These are phyloP conservation scores for Vitis labrusca DNA, from an alignment of 164 flowering plant species.

Conservation along the genomic window DNA sequence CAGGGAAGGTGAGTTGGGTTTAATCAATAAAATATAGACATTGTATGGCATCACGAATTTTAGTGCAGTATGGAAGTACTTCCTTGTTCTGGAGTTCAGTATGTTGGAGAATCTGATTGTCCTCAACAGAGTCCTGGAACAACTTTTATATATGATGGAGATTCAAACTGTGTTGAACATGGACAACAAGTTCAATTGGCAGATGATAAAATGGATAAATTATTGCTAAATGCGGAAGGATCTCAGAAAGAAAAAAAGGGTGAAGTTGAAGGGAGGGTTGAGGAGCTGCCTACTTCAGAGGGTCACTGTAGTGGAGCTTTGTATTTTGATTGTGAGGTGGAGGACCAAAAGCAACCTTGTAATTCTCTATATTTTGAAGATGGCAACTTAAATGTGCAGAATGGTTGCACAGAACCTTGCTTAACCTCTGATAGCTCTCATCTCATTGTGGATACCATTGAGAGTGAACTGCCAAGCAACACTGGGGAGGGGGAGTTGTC, in stretches of 20 bases:
- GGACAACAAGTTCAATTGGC: slow-evolving; percentile 25
- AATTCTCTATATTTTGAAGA: slow-evolving; percentile 38
- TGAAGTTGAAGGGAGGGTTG: slow-evolving; percentile 27
- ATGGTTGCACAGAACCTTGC: slow-evolving; percentile 25
- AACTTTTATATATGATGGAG: slow-evolving; percentile 28
- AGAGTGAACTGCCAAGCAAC: slow-evolving; percentile 33
- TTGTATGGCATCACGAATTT: slow-evolving; percentile 12
- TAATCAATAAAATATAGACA: slow-evolving; percentile 2
- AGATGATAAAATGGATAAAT: slow-evolving; percentile 23
- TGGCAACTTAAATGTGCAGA: slow-evolving; percentile 28
- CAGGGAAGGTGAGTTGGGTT: slow-evolving; percentile 13
- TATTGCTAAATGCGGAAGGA: slow-evolving; percentile 21
- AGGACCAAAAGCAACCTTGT: slow-evolving; percentile 35
- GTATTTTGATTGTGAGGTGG: slow-evolving; percentile 26
- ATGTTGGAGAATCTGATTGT: slow-evolving; percentile 52
- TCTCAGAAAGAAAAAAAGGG: slow-evolving; percentile 20
- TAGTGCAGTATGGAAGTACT: slow-evolving; percentile 57
- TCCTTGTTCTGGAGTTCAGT: slow-evolving; percentile 49
- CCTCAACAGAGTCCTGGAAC: slow-evolving; percentile 38
- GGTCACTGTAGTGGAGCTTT: slow-evolving; percentile 30
- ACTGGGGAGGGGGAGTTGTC: slow-evolving; percentile 36
- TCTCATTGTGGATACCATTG: slow-evolving; percentile 36
- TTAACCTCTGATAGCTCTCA: slow-evolving; percentile 31
- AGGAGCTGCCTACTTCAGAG: slow-evolving; percentile 29
- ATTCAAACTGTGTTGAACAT: slow-evolving; percentile 26